A percentile compares a stretch with the other conserved stretches of the same genome.
Evolutionary conservation across 2,329 filamentous ascomycete genomes (phyloP).

Genomic region (Rhinocladiella mackenziei): DNA sequence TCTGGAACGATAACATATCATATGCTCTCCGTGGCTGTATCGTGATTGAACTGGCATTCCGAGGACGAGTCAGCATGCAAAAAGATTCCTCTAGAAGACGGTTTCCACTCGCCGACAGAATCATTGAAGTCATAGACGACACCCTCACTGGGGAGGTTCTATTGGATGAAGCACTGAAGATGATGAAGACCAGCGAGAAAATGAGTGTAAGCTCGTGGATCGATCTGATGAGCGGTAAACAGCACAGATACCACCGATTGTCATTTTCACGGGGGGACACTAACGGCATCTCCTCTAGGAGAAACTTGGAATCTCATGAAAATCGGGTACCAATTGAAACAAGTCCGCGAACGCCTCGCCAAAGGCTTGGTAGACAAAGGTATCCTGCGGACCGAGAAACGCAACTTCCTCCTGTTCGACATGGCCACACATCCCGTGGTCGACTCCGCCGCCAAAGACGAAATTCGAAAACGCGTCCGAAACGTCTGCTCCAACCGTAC

Average conservation of each 20-base stretch:
- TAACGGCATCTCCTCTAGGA: slow-evolving; percentile 52
- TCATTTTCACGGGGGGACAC: not conserved
- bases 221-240: slow-evolving; percentile 92
- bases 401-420: slow-evolving; percentile 98
- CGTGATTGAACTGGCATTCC: slow-evolving; percentile 93
- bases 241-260: not conserved
- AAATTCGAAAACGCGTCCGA: slow-evolving; percentile 87
- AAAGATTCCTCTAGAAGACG: slow-evolving; percentile 88
- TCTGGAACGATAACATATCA: slow-evolving; percentile 99
- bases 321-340: slow-evolving; percentile 98
- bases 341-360: slow-evolving; percentile 93
- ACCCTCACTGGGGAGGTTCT: slow-evolving; percentile 94
- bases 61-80: slow-evolving; percentile 96
- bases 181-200: slow-evolving; percentile 99
- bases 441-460: slow-evolving; percentile 94
- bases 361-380: slow-evolving; percentile 99
- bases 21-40: slow-evolving; percentile 97
- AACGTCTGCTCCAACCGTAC: slow-evolving; percentile 91
- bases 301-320: slow-evolving; percentile 99
- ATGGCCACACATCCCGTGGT: slow-evolving; percentile 99
- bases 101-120: slow-evolving; percentile 85
- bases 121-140: slow-evolving; percentile 96
- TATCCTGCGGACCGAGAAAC: slow-evolving; percentile 96
- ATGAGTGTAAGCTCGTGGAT: slow-evolving; percentile 99
- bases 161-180: slow-evolving; percentile 95